These are phyloP conservation scores for Pelargonium cotyledonis DNA, from an alignment of 441 rosid species.

Conservation along the genomic window DNA sequence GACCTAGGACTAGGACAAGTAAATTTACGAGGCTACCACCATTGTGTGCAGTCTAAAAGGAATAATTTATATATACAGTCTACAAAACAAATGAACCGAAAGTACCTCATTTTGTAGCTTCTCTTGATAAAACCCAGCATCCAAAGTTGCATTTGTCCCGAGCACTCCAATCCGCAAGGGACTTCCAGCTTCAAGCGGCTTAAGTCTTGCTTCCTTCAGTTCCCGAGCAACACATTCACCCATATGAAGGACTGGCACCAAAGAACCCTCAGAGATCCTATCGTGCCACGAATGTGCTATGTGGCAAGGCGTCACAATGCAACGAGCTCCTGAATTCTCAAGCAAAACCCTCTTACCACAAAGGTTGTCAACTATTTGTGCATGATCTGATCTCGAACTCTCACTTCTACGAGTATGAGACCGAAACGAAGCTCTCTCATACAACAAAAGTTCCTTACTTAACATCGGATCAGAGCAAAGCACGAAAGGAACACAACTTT, in stretches of 20 bases:
- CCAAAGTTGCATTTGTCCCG: slow-evolving; percentile 41
- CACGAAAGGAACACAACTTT: slow-evolving; percentile 45
- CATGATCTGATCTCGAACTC: slow-evolving; percentile 24
- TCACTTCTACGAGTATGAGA: slow-evolving; percentile 27
- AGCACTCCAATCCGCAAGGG: slow-evolving; percentile 56
- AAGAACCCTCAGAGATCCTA: slow-evolving; percentile 48
- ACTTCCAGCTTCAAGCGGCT: slow-evolving; percentile 70
- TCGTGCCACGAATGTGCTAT: slow-evolving; percentile 64
- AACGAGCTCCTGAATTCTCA: slow-evolving; percentile 61
- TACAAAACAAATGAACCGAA: too few species aligned
- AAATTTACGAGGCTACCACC: too few species aligned
- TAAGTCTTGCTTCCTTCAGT: slow-evolving; percentile 57
- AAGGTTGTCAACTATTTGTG: slow-evolving; percentile 38
- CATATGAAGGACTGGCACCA: slow-evolving; percentile 53
- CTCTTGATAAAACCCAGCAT: slow-evolving; percentile 58
- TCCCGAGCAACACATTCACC: slow-evolving; percentile 66
- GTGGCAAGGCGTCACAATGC: slow-evolving; percentile 70
- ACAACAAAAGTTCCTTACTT: slow-evolving; percentile 40
- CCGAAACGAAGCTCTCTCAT: slow-evolving; percentile 27
- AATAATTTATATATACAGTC: background rate
- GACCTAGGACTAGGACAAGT: too few species aligned
- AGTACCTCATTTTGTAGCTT: slow-evolving; percentile 54
- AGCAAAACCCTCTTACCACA: slow-evolving; percentile 46
- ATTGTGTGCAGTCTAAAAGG: too few species aligned
- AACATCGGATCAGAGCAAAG: slow-evolving; percentile 64